Conservation (phyloP, 768 basidiomycete species). For the Daedalea quercina region DNA sequence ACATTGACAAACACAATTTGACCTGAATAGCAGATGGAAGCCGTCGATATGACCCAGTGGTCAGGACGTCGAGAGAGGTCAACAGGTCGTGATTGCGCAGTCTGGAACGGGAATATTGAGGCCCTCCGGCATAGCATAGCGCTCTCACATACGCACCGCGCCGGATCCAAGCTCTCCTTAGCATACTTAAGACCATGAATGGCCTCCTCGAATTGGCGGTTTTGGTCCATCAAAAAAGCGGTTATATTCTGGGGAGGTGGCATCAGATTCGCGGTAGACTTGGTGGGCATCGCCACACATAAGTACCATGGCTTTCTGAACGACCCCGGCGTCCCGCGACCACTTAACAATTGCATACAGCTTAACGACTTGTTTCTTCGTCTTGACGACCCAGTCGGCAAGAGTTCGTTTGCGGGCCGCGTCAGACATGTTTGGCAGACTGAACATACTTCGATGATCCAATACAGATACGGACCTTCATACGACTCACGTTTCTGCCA, state of each 20-base stretch:
- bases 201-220: constrained; percentile 72
- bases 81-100: constrained; percentile 91
- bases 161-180: constrained; percentile 65
- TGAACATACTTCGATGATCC: constrained; percentile 3
- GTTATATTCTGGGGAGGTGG: constrained; percentile 61
- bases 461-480: not conserved
- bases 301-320: constrained; percentile 81
- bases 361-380: constrained; percentile 85
- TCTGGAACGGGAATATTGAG: constrained; percentile 30
- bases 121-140: not conserved
- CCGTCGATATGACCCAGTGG: constrained; percentile 78
- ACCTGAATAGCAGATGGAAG: constrained; percentile 83
- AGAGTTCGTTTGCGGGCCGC: constrained; percentile 70
- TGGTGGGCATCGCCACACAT: not conserved
- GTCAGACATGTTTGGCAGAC: constrained; percentile 79
- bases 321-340: constrained; percentile 76
- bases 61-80: constrained; percentile 85
- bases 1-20: constrained; percentile 5
- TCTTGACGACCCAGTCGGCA: constrained; percentile 87
- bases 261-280: not conserved
- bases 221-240: constrained; percentile 80
- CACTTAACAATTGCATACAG: constrained; percentile 83
- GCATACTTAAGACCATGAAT: constrained; percentile 57
- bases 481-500: constrained; percentile 74
- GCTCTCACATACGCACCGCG: constrained; percentile 46